Evolutionary conservation across 805 yeast genomes (phyloP).

Genomic region (Candida incommunis): DNA sequence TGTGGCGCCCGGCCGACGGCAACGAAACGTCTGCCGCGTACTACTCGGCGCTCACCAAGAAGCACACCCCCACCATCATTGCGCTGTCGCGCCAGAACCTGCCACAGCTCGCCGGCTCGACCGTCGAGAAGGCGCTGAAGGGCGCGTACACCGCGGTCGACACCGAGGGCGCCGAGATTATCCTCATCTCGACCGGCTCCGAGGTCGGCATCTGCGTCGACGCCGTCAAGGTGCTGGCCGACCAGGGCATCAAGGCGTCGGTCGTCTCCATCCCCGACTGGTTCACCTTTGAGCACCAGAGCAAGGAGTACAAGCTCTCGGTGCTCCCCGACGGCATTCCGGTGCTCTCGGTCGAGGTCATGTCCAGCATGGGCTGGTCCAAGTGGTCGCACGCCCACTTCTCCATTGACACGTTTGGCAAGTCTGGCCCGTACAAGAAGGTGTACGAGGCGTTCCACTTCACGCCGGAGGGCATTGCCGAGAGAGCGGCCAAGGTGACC

Average conservation of each 20-base stretch:
- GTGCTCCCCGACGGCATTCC: slow-evolving; percentile 95
- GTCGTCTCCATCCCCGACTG: slow-evolving; percentile 92
- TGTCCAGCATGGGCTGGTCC: slow-evolving; percentile 85
- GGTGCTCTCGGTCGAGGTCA: slow-evolving; percentile 83
- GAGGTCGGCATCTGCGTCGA: slow-evolving; percentile 78
- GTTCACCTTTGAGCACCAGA: slow-evolving; percentile 76
- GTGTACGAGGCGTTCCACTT: slow-evolving; percentile 78
- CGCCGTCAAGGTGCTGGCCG: slow-evolving; percentile 58
- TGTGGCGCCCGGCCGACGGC: slow-evolving; percentile 41
- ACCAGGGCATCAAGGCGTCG: slow-evolving; percentile 54
- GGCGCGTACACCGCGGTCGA: slow-evolving; percentile 79
- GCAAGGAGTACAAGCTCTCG: slow-evolving; percentile 62
- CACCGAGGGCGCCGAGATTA: slow-evolving; percentile 47
- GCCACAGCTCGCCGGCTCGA: slow-evolving; percentile 86
- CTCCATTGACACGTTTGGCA: slow-evolving; percentile 93
- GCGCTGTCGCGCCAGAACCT: slow-evolving; percentile 69
- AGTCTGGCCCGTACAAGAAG: slow-evolving; percentile 78
- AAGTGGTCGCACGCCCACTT: slow-evolving; percentile 93
- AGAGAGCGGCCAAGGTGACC: slow-evolving; percentile 67
- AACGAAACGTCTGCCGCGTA: slow-evolving; percentile 41
- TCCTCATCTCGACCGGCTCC: slow-evolving; percentile 84
- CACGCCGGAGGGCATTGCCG: slow-evolving; percentile 85
- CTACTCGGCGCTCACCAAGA: slow-evolving; percentile 42
- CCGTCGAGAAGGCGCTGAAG: slow-evolving; percentile 79
- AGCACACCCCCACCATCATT: slow-evolving; percentile 50